phyloP scores from a whole-genome alignment of 176 grass and related monocot species.

The Oryza rufipogon region DNA sequence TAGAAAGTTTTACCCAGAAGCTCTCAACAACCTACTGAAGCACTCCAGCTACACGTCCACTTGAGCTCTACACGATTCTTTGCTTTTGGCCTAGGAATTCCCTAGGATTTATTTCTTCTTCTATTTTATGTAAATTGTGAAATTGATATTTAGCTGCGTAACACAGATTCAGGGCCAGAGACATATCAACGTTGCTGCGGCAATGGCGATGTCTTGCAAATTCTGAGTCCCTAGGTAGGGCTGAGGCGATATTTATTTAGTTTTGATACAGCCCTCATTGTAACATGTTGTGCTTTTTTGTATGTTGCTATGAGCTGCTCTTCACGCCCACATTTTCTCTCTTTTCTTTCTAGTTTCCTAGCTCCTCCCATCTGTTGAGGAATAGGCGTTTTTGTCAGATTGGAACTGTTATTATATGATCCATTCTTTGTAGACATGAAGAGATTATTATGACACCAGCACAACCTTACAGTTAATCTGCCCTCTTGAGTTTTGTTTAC shows the following conservation, averaged over 20 bases:
- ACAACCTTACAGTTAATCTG: constrained; percentile 31
- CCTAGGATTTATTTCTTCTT: constrained; percentile 44
- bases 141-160: constrained; percentile 61
- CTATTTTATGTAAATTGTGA: constrained; percentile 70
- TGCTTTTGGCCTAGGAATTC: constrained; percentile 39
- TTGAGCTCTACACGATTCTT: constrained; percentile 60
- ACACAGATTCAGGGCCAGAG: constrained; percentile 58
- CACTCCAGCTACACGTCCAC: constrained; percentile 67
- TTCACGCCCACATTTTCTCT: constrained; percentile 14
- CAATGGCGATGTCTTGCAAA: constrained; percentile 43
- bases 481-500: not conserved
- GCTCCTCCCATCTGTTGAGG: constrained; percentile 31
- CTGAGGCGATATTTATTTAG: constrained; percentile 56
- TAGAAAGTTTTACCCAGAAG: constrained; percentile 93
- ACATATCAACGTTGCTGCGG: constrained; percentile 40
- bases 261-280: constrained; percentile 55
- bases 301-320: constrained; percentile 43
- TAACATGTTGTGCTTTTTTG: constrained; percentile 42
- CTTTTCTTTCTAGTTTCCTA: constrained; percentile 43
- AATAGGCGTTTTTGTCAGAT: constrained; percentile 56
- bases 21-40: constrained; percentile 84
- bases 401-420: constrained; percentile 45
- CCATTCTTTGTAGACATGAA: constrained; percentile 46
- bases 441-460: constrained; percentile 45
- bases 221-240: constrained; percentile 50